Base-by-base conservation (phyloP, 257 asterid genomes). In the Ajuga chamaepitys region DNA sequence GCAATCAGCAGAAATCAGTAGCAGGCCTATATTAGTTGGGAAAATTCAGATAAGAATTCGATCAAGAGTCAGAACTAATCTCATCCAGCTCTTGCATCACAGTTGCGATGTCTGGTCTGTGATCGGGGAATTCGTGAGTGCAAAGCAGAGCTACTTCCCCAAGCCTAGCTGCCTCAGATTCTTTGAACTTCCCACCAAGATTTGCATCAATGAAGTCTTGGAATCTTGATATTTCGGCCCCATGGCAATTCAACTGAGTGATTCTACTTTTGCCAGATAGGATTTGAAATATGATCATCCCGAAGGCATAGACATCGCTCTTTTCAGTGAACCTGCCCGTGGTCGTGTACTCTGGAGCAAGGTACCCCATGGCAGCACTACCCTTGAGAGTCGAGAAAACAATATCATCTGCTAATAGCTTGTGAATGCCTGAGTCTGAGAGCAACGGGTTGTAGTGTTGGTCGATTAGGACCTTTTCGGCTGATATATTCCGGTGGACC, bases 291-390 rank as follows among this genome's bases (percentile, higher is more conserved):
- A 92, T 84, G 73, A 92, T 87, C 97, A 85, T 87, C 13, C 98
- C 98, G 58, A 92, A 92, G 13, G 98, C 97, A 22, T 89, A 92
- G 0, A 92, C 63, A 14, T 92, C 98, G 22, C 98, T 89, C 82
- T 92, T 89, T 22, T 89, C 95, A 1, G 96, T 92, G 84, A 90
- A 89, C 10, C 89, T 73, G 6, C 98, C 98, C 0, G 98, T 92
- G 60, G 86, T 87, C 1, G 98, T 84, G 76, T 92, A 92, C 63
- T 92, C 97, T 0, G 98, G 98, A 41, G 98, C 98, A 41, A 92
- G 82, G 56, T 92, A 92, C 5, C 98, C 98, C 96, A 89, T 87
- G 20, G 98, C 98, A 18, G 98, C 98, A 66, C 95, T 89, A 13
- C 88, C 83, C 80, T 92, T 92, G 55, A 92, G 90, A 0, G 94